These are phyloP conservation scores for Myriangium duriaei DNA, from an alignment of 2,329 filamentous ascomycete species.

Conservation along the genomic window DNA sequence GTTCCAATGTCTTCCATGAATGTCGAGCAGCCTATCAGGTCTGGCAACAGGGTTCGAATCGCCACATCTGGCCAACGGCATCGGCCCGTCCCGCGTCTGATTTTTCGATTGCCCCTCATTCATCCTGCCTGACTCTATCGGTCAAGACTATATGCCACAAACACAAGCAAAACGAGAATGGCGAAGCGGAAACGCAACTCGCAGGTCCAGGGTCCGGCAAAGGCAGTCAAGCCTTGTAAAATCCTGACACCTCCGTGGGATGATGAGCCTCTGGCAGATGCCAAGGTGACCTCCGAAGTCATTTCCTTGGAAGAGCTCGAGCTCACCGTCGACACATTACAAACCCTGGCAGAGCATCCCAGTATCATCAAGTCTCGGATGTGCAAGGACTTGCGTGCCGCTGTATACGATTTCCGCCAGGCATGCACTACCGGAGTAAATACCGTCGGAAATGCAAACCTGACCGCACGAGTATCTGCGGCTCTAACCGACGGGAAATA, in stretches of 20 bases:
- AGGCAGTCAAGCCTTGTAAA: slow-evolving; percentile 2
- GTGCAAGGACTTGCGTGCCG: slow-evolving; percentile 53
- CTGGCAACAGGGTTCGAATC: no score
- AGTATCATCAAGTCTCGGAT: slow-evolving; percentile 53
- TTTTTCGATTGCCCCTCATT: no score
- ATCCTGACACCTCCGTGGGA: slow-evolving; percentile 7
- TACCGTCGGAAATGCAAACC: slow-evolving; percentile 45
- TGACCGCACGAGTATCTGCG: slow-evolving; percentile 54
- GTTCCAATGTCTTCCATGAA: no score
- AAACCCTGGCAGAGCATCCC: slow-evolving; percentile 46
- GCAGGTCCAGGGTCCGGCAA: not conserved
- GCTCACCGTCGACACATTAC: slow-evolving; percentile 52
- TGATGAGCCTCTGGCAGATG: not conserved
- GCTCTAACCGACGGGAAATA: slow-evolving; percentile 54
- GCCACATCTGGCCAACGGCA: no score
- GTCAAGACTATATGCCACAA: no score
- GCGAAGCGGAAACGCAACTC: slow-evolving; percentile 11
- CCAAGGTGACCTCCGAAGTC: slow-evolving; percentile 41
- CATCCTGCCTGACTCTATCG: no score
- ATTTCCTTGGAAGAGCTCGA: slow-evolving; percentile 55
- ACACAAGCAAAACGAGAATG: slow-evolving; percentile 2
- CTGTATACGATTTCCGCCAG: slow-evolving; percentile 57
- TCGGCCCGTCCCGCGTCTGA: no score
- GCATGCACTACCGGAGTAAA: slow-evolving; percentile 56
- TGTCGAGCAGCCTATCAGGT: no score